Evolutionary conservation across 2,329 filamentous ascomycete genomes (phyloP).

Genomic region (Acarospora socialis): DNA sequence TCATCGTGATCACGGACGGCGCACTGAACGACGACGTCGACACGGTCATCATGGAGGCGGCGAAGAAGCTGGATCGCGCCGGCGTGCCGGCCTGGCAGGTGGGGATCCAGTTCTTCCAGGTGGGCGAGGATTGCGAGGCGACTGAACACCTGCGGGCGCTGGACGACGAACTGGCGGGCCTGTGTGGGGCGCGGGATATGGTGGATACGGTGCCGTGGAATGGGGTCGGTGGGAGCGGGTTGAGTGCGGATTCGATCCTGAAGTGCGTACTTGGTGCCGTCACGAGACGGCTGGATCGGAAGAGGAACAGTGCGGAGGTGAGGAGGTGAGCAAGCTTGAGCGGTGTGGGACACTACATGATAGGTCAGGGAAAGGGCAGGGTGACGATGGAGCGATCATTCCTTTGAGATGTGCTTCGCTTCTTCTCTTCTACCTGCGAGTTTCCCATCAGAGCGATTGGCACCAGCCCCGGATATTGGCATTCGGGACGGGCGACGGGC

Average conservation of each 20-base stretch:
- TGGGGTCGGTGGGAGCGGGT: constrained; percentile 29
- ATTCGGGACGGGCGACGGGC: too few species aligned
- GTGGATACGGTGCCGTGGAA: constrained; percentile 78
- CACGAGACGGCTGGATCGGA: constrained; percentile 9
- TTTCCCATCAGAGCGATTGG: too few species aligned
- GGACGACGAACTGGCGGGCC: constrained; percentile 54
- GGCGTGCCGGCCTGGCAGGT: constrained; percentile 67
- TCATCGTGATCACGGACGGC: constrained; percentile 90
- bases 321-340: too few species aligned
- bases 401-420: too few species aligned
- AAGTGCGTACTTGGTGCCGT: constrained; percentile 54
- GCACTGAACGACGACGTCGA: constrained; percentile 67
- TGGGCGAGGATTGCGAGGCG: constrained; percentile 59
- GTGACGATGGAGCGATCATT: too few species aligned
- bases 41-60: constrained; percentile 49
- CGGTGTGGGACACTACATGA: too few species aligned
- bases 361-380: too few species aligned
- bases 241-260: constrained; percentile 59
- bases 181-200: constrained; percentile 62
- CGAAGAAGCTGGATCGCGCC: constrained; percentile 53
- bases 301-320: constrained; percentile 8
- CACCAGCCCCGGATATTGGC: too few species aligned
- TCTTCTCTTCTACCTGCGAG: too few species aligned
- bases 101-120: constrained; percentile 92
- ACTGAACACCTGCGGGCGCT: constrained; percentile 51